phyloP scores from a whole-genome alignment of 2,329 filamentous ascomycete species.

The Capronia epimyces region DNA sequence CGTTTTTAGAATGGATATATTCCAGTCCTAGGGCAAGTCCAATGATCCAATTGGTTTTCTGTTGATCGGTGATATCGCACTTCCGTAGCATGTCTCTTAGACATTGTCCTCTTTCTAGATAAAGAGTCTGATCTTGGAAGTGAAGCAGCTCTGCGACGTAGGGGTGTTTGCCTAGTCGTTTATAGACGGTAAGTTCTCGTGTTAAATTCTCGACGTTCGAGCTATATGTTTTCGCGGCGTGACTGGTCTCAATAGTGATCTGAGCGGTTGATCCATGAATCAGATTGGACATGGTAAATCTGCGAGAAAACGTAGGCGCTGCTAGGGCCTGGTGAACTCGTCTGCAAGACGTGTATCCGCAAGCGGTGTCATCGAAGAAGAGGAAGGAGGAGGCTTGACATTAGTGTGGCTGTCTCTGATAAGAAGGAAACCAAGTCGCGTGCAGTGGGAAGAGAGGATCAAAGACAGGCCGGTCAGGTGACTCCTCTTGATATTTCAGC shows the following conservation, averaged over 20 bases:
- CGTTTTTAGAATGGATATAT: not conserved
- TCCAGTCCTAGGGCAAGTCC: conserved; percentile 3
- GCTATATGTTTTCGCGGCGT: not conserved
- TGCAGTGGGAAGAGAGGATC: no score
- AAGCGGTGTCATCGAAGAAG: no score
- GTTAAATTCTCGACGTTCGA: not conserved
- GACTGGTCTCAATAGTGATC: not conserved
- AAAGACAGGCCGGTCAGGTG: no score
- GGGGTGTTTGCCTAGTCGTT: conserved; percentile 2
- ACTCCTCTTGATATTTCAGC: no score
- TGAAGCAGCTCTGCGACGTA: not conserved
- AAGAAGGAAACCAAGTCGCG: no score
- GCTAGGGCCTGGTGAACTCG: no score
- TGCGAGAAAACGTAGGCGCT: no score
- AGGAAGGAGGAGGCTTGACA: no score
- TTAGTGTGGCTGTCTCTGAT: no score
- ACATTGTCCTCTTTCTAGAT: conserved; percentile 1
- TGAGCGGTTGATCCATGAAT: not conserved
- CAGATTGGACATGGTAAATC: no score
- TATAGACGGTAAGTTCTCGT: not conserved
- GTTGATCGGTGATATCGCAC: not conserved
- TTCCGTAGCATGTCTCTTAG: not conserved
- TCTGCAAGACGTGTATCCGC: no score
- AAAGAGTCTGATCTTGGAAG: not conserved
- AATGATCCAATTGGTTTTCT: not conserved